These are phyloP conservation scores for Leccinum disarticulatum DNA, from an alignment of 768 basidiomycete genomes.

Conservation along the genomic window DNA sequence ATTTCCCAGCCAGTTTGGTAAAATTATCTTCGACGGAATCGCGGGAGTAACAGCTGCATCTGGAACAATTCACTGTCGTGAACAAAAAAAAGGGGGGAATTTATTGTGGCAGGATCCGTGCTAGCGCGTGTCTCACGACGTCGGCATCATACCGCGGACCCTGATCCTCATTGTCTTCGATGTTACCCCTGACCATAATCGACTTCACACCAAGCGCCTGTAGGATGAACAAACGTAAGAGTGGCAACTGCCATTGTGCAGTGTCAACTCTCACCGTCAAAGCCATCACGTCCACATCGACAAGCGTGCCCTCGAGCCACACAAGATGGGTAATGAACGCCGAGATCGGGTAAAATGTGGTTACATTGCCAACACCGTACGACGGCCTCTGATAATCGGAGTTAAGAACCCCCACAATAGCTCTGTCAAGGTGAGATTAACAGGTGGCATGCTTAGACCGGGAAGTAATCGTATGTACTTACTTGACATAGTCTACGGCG, in stretches of 20 bases:
- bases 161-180: slow-evolving; percentile 21
- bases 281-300: slow-evolving; percentile 58
- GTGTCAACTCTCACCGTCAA: slow-evolving; percentile 57
- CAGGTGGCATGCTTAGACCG: slow-evolving; percentile 1
- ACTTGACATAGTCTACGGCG: slow-evolving; percentile 84
- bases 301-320: slow-evolving; percentile 61
- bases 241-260: background rate
- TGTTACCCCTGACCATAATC: slow-evolving; percentile 42
- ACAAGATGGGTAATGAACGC: slow-evolving; percentile 87
- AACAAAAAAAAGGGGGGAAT: background rate
- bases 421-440: slow-evolving; percentile 39
- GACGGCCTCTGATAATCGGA: slow-evolving; percentile 47
- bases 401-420: slow-evolving; percentile 72
- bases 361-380: slow-evolving; percentile 59
- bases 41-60: slow-evolving; percentile 2
- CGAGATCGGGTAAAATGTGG: slow-evolving; percentile 67
- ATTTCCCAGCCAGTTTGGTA: slow-evolving; percentile 4
- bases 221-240: slow-evolving; percentile 6
- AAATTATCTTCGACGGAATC: slow-evolving; percentile 2
- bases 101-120: slow-evolving; percentile 26
- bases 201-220: slow-evolving; percentile 64
- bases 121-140: slow-evolving; percentile 45
- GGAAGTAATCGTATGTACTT: slow-evolving; percentile 18
- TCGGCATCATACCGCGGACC: slow-evolving; percentile 45
- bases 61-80: background rate